Conservation (phyloP, 1,139 yeast species). For the Nadsonia commutata region DNA sequence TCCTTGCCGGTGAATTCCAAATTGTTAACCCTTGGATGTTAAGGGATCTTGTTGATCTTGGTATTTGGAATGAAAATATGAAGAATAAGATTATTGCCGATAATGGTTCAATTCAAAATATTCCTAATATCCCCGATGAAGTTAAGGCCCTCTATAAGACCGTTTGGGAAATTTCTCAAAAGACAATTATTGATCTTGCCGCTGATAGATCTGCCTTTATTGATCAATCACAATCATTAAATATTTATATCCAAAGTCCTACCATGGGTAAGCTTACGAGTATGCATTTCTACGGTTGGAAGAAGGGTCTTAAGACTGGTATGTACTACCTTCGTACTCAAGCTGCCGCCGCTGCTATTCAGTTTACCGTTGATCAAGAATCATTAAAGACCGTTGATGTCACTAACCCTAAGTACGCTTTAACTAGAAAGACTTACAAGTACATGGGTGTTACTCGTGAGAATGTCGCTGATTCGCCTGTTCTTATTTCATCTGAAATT, state of each 20-base stretch:
- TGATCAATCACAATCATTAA: constrained; percentile 90
- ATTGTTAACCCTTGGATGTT: constrained; percentile 72
- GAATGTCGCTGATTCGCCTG: constrained; percentile 5
- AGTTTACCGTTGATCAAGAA: constrained; percentile 67
- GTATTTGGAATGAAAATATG: constrained; percentile 69
- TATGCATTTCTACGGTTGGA: constrained; percentile 97
- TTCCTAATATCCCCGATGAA: constrained; percentile 63
- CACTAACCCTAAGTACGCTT: constrained; percentile 15
- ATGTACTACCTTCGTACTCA: constrained; percentile 94
- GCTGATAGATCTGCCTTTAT: constrained; percentile 88
- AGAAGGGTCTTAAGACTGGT: constrained; percentile 91
- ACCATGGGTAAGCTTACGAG: constrained; percentile 90
- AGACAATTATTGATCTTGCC: constrained; percentile 80
- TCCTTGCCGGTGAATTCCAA: constrained; percentile 79
- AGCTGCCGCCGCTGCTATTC: constrained; percentile 90
- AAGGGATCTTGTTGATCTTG: constrained; percentile 69
- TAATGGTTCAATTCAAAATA: constrained; percentile 75
- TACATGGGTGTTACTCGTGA: constrained; percentile 1
- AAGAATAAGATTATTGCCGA: constrained; percentile 65
- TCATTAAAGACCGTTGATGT: constrained; percentile 27
- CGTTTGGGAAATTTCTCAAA: constrained; percentile 93
- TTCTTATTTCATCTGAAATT: not conserved
- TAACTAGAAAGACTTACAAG: constrained; percentile 23
- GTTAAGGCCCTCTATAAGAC: constrained; percentile 75
- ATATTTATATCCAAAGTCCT: constrained; percentile 71